Conservation (phyloP, 139 green algal species). For the Chlorella sp. region DNA sequence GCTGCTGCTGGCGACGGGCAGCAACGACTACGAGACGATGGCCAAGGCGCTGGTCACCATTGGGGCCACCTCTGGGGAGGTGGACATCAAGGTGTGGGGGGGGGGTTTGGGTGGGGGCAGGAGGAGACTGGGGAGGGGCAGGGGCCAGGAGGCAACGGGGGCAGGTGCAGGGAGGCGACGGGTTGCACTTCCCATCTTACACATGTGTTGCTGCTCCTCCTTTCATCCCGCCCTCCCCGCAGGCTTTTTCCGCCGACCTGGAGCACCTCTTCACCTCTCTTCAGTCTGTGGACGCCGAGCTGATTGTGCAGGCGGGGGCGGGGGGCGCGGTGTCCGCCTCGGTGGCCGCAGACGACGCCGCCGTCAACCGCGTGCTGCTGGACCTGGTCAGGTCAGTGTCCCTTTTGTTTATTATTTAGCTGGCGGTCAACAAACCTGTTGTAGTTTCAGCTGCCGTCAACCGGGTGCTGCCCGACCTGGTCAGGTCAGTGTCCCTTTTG, state of each 20-base stretch:
- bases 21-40: slow-evolving; percentile 82
- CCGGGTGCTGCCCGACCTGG: slow-evolving; percentile 82
- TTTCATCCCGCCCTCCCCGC: not conserved
- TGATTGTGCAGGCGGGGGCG: slow-evolving; percentile 33
- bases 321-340: slow-evolving; percentile 53
- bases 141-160: not conserved
- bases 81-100: slow-evolving; percentile 62
- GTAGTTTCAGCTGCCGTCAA: slow-evolving; percentile 88
- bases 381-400: slow-evolving; percentile 73
- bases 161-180: no score
- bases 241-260: slow-evolving; percentile 79
- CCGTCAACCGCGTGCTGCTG: slow-evolving; percentile 87
- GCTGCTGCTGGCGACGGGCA: slow-evolving; percentile 72
- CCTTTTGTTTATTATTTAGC: no score
- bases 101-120: no score
- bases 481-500: no score
- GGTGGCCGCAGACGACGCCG: slow-evolving; percentile 80
- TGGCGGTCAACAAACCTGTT: no score
- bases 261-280: slow-evolving; percentile 67
- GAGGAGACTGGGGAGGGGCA: not conserved
- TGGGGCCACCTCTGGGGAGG: slow-evolving; percentile 54
- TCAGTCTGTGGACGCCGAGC: slow-evolving; percentile 50
- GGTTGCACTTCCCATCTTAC: no score
- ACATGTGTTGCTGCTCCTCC: no score
- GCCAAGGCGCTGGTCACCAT: slow-evolving; percentile 75